Evolutionary conservation across 208 protist species (phyloP).

Genomic region (Trypanosoma avium): DNA sequence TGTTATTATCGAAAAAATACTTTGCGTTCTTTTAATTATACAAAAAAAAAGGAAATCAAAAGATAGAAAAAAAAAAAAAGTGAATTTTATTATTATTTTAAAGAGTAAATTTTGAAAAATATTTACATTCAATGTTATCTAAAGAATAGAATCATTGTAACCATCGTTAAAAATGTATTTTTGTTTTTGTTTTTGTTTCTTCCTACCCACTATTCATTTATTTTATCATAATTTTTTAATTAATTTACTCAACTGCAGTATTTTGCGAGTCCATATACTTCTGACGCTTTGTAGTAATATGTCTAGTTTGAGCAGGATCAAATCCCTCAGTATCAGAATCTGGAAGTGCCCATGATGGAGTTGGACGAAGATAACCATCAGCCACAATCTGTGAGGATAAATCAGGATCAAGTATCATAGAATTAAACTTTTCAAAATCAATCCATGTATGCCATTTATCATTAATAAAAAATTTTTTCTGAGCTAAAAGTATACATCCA

Average conservation of each 20-base stretch:
- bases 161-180: too few species aligned
- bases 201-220: neutral
- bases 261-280: conserved; percentile 31
- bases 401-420: conserved; percentile 43
- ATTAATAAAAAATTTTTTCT: conserved; percentile 64
- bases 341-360: conserved; percentile 70
- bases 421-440: conserved; percentile 85
- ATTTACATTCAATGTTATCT: too few species aligned
- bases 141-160: too few species aligned
- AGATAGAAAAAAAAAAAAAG: conserved; percentile 31
- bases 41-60: neutral
- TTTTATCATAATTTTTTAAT: neutral
- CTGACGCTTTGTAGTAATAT: conserved; percentile 53
- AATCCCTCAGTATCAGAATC: conserved; percentile 76
- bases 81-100: too few species aligned
- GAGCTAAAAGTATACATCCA: conserved; percentile 84
- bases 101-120: too few species aligned
- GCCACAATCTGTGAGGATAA: conserved; percentile 36
- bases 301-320: conserved; percentile 75
- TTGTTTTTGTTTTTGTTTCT: neutral
- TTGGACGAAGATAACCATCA: conserved; percentile 77
- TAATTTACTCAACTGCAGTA: neutral
- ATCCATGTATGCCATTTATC: conserved; percentile 84
- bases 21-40: neutral
- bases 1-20: conserved; percentile 5